Conservation (phyloP, 805 yeast species). For the Zygosaccharomyces kombuchaensis region DNA sequence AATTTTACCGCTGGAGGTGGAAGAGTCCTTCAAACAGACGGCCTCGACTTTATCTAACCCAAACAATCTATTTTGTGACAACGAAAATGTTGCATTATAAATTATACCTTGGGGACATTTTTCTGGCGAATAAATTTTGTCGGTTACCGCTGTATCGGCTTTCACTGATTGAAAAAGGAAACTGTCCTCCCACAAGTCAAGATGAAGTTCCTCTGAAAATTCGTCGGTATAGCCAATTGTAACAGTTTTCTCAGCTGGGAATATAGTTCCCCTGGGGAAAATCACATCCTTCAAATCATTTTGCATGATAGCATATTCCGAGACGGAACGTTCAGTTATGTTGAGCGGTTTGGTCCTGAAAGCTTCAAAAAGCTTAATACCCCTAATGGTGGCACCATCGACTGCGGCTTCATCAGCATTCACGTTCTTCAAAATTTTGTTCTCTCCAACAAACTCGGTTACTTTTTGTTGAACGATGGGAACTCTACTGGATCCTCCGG, state of each 20-base stretch:
- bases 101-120: conserved; percentile 39
- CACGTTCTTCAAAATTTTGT: conserved; percentile 68
- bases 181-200: conserved; percentile 34
- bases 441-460: conserved; percentile 51
- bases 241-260: conserved; percentile 32
- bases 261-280: conserved; percentile 46
- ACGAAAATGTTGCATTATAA: conserved; percentile 40
- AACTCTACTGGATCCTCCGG: conserved; percentile 89
- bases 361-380: conserved; percentile 65
- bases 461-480: conserved; percentile 76
- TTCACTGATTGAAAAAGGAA: conserved; percentile 17
- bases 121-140: conserved; percentile 35
- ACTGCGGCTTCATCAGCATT: conserved; percentile 96
- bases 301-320: conserved; percentile 42
- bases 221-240: conserved; percentile 35
- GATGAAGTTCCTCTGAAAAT: conserved; percentile 30
- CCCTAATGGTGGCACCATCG: conserved; percentile 82
- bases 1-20: conserved; percentile 26
- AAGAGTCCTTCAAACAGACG: conserved; percentile 37
- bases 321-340: conserved; percentile 52
- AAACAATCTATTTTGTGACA: conserved; percentile 50
- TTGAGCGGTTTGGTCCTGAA: conserved; percentile 56
- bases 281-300: conserved; percentile 34
- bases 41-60: conserved; percentile 42
- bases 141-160: conserved; percentile 11